phyloP scores from a whole-genome alignment of 495 filamentous ascomycete species.

The Penicillium pulvis region DNA sequence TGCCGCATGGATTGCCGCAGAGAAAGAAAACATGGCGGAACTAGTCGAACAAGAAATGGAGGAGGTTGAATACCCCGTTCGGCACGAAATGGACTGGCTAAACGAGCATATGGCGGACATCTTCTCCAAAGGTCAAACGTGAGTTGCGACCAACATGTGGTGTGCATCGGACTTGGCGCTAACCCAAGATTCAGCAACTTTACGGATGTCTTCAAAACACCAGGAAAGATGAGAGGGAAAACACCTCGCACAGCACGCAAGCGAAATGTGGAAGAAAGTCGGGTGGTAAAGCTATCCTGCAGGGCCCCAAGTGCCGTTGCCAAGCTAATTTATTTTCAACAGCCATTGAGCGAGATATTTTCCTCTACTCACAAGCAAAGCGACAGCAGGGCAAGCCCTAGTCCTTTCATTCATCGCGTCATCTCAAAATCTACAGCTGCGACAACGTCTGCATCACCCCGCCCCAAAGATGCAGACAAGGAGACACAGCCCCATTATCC shows the following conservation, averaged over 20 bases:
- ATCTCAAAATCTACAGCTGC: constrained; percentile 34
- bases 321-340: constrained; percentile 23
- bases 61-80: constrained; percentile 83
- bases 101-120: constrained; percentile 97
- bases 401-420: constrained; percentile 38
- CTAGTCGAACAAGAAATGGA: constrained; percentile 75
- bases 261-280: constrained; percentile 59
- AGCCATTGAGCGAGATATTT: constrained; percentile 88
- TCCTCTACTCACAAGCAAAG: constrained; percentile 52
- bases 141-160: constrained; percentile 36
- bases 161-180: constrained; percentile 27
- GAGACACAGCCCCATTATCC: constrained; percentile 36
- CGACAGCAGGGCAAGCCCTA: constrained; percentile 36
- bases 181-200: constrained; percentile 64
- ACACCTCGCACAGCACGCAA: constrained; percentile 85
- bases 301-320: constrained; percentile 7
- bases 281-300: constrained; percentile 55
- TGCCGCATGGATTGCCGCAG: constrained; percentile 65
- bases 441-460: constrained; percentile 19
- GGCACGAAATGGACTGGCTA: constrained; percentile 92
- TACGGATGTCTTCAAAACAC: constrained; percentile 92
- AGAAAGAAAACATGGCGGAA: constrained; percentile 64
- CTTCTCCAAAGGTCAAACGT: constrained; percentile 84
- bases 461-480: constrained; percentile 24
- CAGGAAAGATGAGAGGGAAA: constrained; percentile 90